Percentiles rank a stretch among this genome's conserved stretches.
Evolutionary conservation across 768 basidiomycete genomes (phyloP).

Genomic region (Suillus plorans): DNA sequence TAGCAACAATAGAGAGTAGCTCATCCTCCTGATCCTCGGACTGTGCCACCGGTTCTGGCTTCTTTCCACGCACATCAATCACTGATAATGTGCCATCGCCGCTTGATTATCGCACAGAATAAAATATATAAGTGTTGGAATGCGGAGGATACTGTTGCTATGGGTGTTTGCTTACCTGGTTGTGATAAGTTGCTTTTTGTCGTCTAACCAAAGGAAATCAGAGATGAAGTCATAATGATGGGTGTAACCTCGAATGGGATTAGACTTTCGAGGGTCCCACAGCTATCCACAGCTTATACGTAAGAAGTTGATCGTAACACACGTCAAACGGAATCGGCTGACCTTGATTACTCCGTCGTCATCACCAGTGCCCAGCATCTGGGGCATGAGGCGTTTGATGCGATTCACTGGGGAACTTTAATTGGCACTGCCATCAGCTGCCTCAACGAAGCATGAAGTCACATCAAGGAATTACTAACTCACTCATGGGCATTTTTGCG

Average conservation of each 20-base stretch:
- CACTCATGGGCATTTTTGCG: slow-evolving; percentile 65
- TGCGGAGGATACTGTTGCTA: not conserved
- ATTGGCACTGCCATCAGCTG: slow-evolving; percentile 29
- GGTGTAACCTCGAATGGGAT: slow-evolving; percentile 62
- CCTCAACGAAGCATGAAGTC: slow-evolving; percentile 23
- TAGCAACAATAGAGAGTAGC: slow-evolving; percentile 78
- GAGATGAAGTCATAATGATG: slow-evolving; percentile 96
- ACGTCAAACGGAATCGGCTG: slow-evolving; percentile 12
- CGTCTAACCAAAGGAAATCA: slow-evolving; percentile 83
- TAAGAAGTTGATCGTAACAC: not conserved
- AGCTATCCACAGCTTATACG: slow-evolving; percentile 47
- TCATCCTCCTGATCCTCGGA: slow-evolving; percentile 98
- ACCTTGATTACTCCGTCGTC: slow-evolving; percentile 96
- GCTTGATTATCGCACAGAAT: slow-evolving; percentile 38
- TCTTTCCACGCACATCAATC: slow-evolving; percentile 85
- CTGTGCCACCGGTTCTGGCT: slow-evolving; percentile 72
- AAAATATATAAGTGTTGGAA: slow-evolving; percentile 1
- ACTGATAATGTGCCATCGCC: slow-evolving; percentile 94
- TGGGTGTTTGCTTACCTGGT: slow-evolving; percentile 63
- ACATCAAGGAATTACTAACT: slow-evolving; percentile 29
- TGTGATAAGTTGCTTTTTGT: slow-evolving; percentile 81
- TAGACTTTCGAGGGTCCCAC: slow-evolving; percentile 81
- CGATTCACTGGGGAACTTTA: slow-evolving; percentile 83
- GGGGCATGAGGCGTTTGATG: slow-evolving; percentile 66
- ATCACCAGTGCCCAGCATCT: slow-evolving; percentile 83